A percentile compares a stretch with the other conserved stretches of the same genome.
Evolutionary conservation across 2,329 filamentous ascomycete species (phyloP).

Genomic region (Tolypocladium tropicale): DNA sequence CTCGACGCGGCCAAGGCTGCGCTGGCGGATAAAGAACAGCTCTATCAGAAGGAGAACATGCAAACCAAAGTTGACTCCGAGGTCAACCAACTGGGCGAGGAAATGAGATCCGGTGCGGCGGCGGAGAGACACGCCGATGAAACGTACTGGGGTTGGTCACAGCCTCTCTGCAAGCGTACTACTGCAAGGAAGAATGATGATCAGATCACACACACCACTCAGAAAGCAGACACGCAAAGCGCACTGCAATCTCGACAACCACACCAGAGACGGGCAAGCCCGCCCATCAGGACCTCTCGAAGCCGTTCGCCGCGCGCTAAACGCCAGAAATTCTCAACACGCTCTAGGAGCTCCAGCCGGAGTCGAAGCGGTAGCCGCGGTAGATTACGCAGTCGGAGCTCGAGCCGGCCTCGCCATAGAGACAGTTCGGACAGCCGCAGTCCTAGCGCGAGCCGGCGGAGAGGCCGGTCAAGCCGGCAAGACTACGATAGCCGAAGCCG

Average conservation of each 20-base stretch:
- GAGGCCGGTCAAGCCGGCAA: conserved; percentile 9
- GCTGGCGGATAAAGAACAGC: conserved; percentile 56
- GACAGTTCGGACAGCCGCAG: conserved; percentile 7
- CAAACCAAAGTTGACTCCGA: conserved; percentile 38
- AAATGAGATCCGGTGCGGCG: conserved; percentile 53
- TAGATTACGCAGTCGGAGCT: conserved; percentile 14
- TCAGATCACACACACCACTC: too few species aligned
- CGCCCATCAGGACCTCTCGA: conserved; percentile 17
- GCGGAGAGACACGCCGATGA: conserved; percentile 57
- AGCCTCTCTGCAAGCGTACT: conserved; percentile 72
- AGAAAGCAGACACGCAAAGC: neutral
- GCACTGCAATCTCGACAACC: conserved; percentile 7
- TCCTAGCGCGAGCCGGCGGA: conserved; percentile 6
- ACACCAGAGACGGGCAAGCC: conserved; percentile 17
- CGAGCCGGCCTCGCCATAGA: conserved; percentile 7
- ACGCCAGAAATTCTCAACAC: neutral
- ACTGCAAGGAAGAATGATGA: conserved; percentile 18
- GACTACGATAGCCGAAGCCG: conserved; percentile 13
- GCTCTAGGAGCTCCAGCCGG: conserved; percentile 11
- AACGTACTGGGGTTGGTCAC: conserved; percentile 85
- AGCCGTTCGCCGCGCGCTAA: conserved; percentile 12
- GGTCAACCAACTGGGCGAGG: conserved; percentile 66
- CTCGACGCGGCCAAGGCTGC: conserved; percentile 60
- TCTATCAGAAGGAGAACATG: conserved; percentile 47
- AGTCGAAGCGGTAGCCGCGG: conserved; percentile 21